Base-by-base conservation (phyloP, 2,329 filamentous ascomycete genomes). In the Mariannaea sp. region DNA sequence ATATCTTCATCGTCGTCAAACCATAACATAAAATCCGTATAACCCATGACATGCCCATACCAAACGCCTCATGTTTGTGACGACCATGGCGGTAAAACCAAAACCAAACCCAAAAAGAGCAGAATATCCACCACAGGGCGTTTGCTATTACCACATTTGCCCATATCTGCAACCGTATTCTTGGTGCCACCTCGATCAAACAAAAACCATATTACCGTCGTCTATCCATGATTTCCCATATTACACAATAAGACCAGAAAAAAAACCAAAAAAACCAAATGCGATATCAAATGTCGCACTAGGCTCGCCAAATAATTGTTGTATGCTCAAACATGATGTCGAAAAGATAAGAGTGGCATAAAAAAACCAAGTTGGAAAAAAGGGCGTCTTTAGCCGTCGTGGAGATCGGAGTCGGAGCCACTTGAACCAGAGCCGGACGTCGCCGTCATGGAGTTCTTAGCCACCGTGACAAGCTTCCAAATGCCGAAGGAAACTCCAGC, bases 401-500 rank as follows among this genome's bases (percentile, higher is more conserved):
- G 62, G 13, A 70, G 56, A 22, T 58, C 60, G 49, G 59, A 61
- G 40, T 63, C 59, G 27, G 52, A 47, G 40, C 64, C 64, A 57
- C 65, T 70, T 27, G 64, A 62, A 52, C 61, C 65, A 29, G 68
- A 68, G 33, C 60, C 62, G 2, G 67, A 69, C 12, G 73, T 71
- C 48, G 74, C 70, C 55, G 71, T 77, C 60, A 78, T 73, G 51
- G 72, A 72, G 43, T 62, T 64, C 51, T 80, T 72, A 16, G 79
- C 82, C 22, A 78, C 70, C 60, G 77, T 76, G 43, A 87, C 83
- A 7, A 87, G 72, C 54, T 79, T 77, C 73, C 83, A 86, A 70
- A 87, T 87, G 56, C 82, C 84, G 63, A 86, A 86, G 7, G 81
- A 79, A 49, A 87, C 82, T 54, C 75, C 73, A 48, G 82, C 82